Evolutionary conservation across 345 rosid species (phyloP).

Genomic region (Eucalyptus pumila): DNA sequence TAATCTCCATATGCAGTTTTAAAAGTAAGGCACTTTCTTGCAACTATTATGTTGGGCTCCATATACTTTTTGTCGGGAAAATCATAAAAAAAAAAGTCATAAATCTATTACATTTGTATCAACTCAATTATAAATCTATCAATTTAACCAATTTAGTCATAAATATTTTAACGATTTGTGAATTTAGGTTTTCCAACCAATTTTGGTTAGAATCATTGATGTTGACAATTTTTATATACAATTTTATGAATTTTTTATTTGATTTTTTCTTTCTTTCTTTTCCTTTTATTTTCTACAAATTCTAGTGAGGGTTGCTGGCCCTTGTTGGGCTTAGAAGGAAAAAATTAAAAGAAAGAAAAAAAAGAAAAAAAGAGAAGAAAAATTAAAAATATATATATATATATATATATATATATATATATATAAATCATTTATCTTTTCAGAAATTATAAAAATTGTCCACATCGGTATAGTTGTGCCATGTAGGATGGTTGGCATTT

Average conservation of each 20-base stretch:
- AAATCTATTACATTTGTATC: background rate
- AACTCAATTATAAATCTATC: background rate
- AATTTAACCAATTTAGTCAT: background rate
- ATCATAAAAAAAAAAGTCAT: no score
- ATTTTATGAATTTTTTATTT: no score
- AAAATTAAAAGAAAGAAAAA: no score
- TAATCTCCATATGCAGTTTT: background rate
- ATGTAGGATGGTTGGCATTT: background rate
- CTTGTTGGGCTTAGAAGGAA: no score
- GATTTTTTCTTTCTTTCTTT: no score
- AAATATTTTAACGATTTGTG: background rate
- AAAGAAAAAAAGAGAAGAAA: rapidly evolving
- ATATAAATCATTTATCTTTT: no score
- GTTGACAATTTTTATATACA: background rate
- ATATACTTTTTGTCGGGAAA: background rate
- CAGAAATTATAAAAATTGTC: background rate
- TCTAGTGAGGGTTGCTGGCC: no score
- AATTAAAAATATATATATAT: no score
- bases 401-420: no score
- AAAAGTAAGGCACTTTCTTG: background rate
- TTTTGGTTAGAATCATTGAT: background rate
- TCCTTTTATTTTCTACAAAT: no score
- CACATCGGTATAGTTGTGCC: rapidly evolving
- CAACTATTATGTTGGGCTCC: background rate
- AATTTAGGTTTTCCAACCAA: background rate